These are phyloP conservation scores for Paracamarosporium sp. DNA, from an alignment of 2,329 filamentous ascomycete genomes.

Conservation along the genomic window DNA sequence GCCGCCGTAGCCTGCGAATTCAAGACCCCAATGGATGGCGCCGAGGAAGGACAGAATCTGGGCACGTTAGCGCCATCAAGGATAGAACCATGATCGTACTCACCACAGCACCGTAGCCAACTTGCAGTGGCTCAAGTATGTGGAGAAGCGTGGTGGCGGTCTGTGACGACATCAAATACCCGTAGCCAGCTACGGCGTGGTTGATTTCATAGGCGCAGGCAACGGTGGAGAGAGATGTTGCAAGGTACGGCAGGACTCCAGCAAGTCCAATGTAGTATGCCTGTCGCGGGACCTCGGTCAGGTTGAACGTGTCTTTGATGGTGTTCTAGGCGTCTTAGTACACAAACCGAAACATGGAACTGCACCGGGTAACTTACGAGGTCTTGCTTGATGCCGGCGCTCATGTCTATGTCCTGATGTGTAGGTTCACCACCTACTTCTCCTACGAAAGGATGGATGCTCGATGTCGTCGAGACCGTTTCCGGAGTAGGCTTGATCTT, in stretches of 20 bases:
- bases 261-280: constrained; percentile 59
- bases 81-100: constrained; percentile 38
- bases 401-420: constrained; percentile 53
- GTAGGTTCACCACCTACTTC: constrained; percentile 45
- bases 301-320: constrained; percentile 57
- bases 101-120: constrained; percentile 88
- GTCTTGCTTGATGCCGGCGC: constrained; percentile 51
- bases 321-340: constrained; percentile 46
- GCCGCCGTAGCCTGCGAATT: constrained; percentile 75
- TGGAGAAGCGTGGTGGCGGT: constrained; percentile 75
- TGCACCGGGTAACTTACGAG: constrained; percentile 31
- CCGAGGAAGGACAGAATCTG: constrained; percentile 93
- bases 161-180: constrained; percentile 71
- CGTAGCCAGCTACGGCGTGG: constrained; percentile 67
- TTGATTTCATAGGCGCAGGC: constrained; percentile 85
- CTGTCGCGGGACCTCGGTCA: constrained; percentile 53
- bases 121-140: constrained; percentile 82
- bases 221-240: constrained; percentile 81
- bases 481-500: constrained; percentile 67
- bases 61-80: constrained; percentile 5
- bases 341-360: background rate
- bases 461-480: constrained; percentile 65
- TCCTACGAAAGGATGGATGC: constrained; percentile 48
- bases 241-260: constrained; percentile 71
- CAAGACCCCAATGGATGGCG: constrained; percentile 91